These are phyloP conservation scores for Venustampulla echinocandica DNA, from an alignment of 495 filamentous ascomycete species.

Conservation along the genomic window DNA sequence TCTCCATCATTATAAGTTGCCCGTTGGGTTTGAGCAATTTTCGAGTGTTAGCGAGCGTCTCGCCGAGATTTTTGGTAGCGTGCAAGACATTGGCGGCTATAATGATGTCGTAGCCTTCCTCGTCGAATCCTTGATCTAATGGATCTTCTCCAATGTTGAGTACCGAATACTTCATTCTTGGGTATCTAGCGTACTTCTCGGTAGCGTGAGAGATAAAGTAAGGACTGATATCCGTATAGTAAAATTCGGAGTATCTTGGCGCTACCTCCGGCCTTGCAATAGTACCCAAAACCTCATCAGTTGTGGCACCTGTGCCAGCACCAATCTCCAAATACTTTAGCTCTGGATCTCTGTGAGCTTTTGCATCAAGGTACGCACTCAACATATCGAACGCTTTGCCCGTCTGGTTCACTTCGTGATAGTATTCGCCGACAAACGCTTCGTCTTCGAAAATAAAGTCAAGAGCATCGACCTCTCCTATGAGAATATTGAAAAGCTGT, in stretches of 20 bases:
- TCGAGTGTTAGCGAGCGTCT: conserved; percentile 36
- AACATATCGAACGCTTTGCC: neutral
- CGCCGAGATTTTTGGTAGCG: conserved; percentile 38
- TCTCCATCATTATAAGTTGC: conserved; percentile 12
- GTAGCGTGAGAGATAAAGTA: too few species aligned
- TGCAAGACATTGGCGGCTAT: conserved; percentile 48
- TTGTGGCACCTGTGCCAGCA: conserved; percentile 32
- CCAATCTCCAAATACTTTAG: conserved; percentile 43
- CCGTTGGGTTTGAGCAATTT: conserved; percentile 28
- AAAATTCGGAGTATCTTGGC: too few species aligned
- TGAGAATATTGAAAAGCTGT: neutral
- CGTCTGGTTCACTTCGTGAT: neutral
- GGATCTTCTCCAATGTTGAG: conserved; percentile 44
- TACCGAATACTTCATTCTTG: conserved; percentile 19
- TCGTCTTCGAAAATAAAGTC: neutral
- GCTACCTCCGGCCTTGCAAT: too few species aligned
- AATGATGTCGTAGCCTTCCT: conserved; percentile 39
- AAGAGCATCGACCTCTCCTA: neutral
- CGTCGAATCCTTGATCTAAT: conserved; percentile 36
- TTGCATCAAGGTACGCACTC: conserved; percentile 12
- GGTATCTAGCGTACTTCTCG: too few species aligned
- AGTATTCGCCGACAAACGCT: conserved; percentile 8
- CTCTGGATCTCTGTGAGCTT: conserved; percentile 33
- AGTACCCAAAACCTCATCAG: conserved; percentile 23
- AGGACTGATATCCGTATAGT: too few species aligned